Conservation (phyloP, 495 filamentous ascomycete genomes). For the Cairneyella variabilis region DNA sequence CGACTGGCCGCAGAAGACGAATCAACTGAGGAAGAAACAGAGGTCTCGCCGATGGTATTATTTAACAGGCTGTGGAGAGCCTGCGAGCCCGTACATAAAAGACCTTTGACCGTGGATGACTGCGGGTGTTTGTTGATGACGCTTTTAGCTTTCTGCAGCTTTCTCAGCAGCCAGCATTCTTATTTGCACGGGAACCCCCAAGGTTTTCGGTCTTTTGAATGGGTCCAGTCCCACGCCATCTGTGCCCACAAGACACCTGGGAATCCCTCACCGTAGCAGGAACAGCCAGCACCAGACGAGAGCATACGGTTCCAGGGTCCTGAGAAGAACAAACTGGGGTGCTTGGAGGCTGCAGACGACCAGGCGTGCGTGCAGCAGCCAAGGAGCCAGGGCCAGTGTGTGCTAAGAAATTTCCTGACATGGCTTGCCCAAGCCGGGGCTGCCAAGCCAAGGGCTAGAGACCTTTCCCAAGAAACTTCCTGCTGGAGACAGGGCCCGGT, state of each 20-base stretch:
- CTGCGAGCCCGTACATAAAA: slow-evolving; percentile 3
- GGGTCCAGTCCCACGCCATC: slow-evolving; percentile 13
- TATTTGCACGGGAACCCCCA: slow-evolving; percentile 13
- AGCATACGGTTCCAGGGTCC: slow-evolving; percentile 11
- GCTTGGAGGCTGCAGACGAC: slow-evolving; percentile 21
- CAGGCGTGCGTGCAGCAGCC: slow-evolving; percentile 13
- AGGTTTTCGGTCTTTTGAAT: slow-evolving; percentile 15
- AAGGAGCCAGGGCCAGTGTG: slow-evolving; percentile 13
- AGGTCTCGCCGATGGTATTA: background rate
- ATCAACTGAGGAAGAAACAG: slow-evolving; percentile 12
- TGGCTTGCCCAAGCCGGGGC: background rate
- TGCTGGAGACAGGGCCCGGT: slow-evolving; percentile 3
- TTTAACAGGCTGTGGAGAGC: slow-evolving; percentile 15
- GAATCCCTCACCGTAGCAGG: background rate
- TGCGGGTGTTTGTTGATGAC: slow-evolving; percentile 17
- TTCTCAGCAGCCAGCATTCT: slow-evolving; percentile 14
- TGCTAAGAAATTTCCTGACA: background rate
- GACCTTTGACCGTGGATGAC: slow-evolving; percentile 11
- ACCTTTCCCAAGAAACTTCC: slow-evolving; percentile 11
- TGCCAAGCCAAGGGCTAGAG: too few relatives aligned
- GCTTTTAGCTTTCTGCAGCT: slow-evolving; percentile 17
- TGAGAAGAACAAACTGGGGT: slow-evolving; percentile 16
- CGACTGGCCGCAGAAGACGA: slow-evolving; percentile 18
- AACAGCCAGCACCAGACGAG: slow-evolving; percentile 11
- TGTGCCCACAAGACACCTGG: slow-evolving; percentile 17